Conservation (phyloP, 305 asterid species). For the Fraxinus baroniana region DNA sequence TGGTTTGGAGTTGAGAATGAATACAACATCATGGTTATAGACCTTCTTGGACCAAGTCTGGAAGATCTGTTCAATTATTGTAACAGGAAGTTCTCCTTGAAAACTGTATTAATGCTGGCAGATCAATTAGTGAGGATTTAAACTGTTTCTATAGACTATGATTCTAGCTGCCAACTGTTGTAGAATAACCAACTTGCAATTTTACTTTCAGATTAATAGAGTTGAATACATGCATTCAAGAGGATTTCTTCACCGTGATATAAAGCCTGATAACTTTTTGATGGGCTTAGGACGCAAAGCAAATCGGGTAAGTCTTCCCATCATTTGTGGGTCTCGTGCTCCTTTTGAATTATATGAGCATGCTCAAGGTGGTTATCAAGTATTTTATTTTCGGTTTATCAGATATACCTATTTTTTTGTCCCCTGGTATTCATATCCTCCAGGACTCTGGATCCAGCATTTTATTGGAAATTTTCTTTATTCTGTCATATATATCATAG, state of each 20-base stretch:
- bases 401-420: background rate
- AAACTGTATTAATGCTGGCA: constrained; percentile 60
- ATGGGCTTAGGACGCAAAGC: constrained; percentile 66
- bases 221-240: constrained; percentile 62
- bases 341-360: background rate
- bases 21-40: constrained; percentile 59
- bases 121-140: constrained; percentile 47
- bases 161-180: background rate
- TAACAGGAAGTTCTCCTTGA: constrained; percentile 51
- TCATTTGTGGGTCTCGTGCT: background rate
- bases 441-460: background rate
- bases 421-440: background rate
- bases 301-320: constrained; percentile 39
- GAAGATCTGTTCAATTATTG: constrained; percentile 64
- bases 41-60: constrained; percentile 61
- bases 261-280: constrained; percentile 58
- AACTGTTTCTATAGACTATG: background rate
- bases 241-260: constrained; percentile 65
- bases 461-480: background rate
- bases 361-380: background rate
- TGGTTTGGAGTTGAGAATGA: constrained; percentile 62
- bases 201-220: constrained; percentile 47
- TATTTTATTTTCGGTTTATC: background rate
- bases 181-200: background rate
- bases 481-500: background rate